A percentile compares a stretch with the other conserved stretches of the same genome.
Conservation (phyloP, 768 basidiomycete species). For the Phanerodontia chrysosporium region DNA sequence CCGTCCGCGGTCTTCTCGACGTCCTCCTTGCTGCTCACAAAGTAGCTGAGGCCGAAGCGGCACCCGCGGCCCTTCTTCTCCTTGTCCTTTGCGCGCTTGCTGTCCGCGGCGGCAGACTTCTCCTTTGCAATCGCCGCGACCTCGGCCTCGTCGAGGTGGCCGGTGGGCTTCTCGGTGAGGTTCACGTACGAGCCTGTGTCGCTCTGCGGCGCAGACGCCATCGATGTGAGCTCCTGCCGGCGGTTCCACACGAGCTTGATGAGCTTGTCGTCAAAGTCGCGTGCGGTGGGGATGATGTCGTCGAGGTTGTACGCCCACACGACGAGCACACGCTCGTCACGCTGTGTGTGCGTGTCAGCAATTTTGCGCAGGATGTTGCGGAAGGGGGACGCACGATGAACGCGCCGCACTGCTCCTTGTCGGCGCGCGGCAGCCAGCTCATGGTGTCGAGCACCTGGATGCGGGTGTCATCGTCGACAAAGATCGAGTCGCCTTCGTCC, state of each 20-base stretch:
- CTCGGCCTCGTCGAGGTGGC: conserved; percentile 15
- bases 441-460: conserved; percentile 84
- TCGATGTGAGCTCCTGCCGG: conserved; percentile 39
- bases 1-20: conserved; percentile 45
- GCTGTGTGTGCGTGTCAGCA: conserved; percentile 35
- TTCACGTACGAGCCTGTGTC: conserved; percentile 49
- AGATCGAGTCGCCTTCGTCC: conserved; percentile 57
- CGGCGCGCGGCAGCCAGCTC: conserved; percentile 61
- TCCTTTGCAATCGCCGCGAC: conserved; percentile 16
- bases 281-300: conserved; percentile 65
- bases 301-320: conserved; percentile 86
- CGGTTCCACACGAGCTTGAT: conserved; percentile 76
- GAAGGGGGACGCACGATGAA: conserved; percentile 56
- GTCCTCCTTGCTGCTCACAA: conserved; percentile 34
- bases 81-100: conserved; percentile 11
- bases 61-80: conserved; percentile 22
- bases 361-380: no score
- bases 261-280: conserved; percentile 71
- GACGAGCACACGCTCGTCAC: conserved; percentile 78
- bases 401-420: conserved; percentile 89
- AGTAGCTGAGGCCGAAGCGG: conserved; percentile 22
- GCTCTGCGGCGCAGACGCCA: conserved; percentile 33
- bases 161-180: conserved; percentile 47
- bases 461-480: conserved; percentile 75
- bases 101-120: conserved; percentile 11